Evolutionary conservation across 139 green algal species (phyloP).

Genomic region (Marvania coccoides): DNA sequence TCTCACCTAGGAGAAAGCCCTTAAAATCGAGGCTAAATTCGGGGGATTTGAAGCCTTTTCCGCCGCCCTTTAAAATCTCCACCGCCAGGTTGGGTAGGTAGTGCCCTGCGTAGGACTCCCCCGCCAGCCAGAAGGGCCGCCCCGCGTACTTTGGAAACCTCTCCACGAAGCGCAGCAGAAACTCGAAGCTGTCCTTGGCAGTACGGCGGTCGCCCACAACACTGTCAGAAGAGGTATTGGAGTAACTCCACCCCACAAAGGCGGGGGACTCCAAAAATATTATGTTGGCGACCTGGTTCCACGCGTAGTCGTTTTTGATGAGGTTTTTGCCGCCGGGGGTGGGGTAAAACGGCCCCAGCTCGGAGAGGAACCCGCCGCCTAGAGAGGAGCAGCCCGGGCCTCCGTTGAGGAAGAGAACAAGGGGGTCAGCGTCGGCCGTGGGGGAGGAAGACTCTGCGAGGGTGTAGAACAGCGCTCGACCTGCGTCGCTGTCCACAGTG

Average conservation of each 20-base stretch:
- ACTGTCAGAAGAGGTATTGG: slow-evolving; percentile 53
- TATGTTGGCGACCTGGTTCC: slow-evolving; percentile 63
- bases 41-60: no score
- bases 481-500: slow-evolving; percentile 62
- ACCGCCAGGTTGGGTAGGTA: slow-evolving; percentile 62
- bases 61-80: slow-evolving; percentile 45
- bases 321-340: slow-evolving; percentile 19
- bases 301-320: slow-evolving; percentile 55
- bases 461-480: slow-evolving; percentile 63
- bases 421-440: slow-evolving; percentile 14
- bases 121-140: slow-evolving; percentile 49
- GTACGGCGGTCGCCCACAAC: slow-evolving; percentile 48
- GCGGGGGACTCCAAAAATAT: slow-evolving; percentile 78
- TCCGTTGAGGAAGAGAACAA: slow-evolving; percentile 78
- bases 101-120: slow-evolving; percentile 44
- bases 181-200: slow-evolving; percentile 48
- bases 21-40: slow-evolving; percentile 57
- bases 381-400: slow-evolving; percentile 78
- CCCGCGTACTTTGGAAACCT: slow-evolving; percentile 51
- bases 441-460: slow-evolving; percentile 37
- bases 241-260: slow-evolving; percentile 79
- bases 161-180: slow-evolving; percentile 59
- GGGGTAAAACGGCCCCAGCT: slow-evolving; percentile 78
- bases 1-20: slow-evolving; percentile 64
- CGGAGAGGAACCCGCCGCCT: slow-evolving; percentile 71